Evolutionary conservation across 2,329 filamentous ascomycete genomes (phyloP), one percentile per base, ranked within the genome.

Genomic region (Calcarisporium arbuscula): DNA sequence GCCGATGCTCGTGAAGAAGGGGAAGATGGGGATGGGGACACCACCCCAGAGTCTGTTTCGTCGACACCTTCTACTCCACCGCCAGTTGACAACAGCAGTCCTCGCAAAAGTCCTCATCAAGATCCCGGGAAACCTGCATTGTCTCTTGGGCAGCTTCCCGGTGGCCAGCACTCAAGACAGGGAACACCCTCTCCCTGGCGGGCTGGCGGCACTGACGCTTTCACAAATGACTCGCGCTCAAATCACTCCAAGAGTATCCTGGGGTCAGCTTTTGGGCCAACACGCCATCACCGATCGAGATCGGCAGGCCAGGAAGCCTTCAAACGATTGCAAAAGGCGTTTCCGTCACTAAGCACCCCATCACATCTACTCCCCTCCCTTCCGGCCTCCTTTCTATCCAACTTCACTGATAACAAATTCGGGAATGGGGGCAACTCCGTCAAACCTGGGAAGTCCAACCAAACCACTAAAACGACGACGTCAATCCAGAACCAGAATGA

Each of bases 301-400:
- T 80, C 76, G 3, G 65, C 66, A 4, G 70, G 76, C 11, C 64
- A 72, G 21, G 75, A 79, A 35, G 70, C 74, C 5, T 50, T 80
- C 18, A 77, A 67, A 50, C 71, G 64, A 43, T 52, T 80, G 28
- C 72, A 71, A 28, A 75, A 70, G 40, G 73, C 67, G 1, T 51
- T 80, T 8, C 73, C 75, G 2, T 77, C 73, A 6, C 60, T 77
- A 21, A 42, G 41, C 28, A 41, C 51, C 6, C 49, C 57, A 2
- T 41, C 47, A n/a, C 48, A 56, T 30, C 39, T 62, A 10, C 37
- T 60, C 6, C 56, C 60, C 5, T 71, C 70, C 1, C 54, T 73
- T 4, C 62, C 68, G 1, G 57, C 41, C 43, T 68, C 47, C 32
- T 67, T 48, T 45, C 60, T 46, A 52, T 50, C 49, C 36, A 65